Evolutionary conservation across 768 basidiomycete species (phyloP).

Genomic region (Kwoniella mangroviensis): DNA sequence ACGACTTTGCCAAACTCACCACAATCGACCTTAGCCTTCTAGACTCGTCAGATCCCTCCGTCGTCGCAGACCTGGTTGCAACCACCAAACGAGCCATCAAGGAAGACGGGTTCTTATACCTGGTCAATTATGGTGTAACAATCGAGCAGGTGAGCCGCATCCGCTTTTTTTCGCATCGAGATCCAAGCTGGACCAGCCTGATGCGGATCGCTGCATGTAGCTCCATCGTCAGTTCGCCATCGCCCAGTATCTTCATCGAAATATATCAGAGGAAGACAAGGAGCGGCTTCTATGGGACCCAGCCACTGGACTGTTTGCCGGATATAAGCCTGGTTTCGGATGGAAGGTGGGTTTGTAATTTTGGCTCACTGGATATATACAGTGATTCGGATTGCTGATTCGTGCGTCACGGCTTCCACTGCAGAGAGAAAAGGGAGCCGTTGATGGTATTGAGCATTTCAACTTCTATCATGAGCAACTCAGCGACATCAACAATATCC

Average conservation of each 20-base stretch:
- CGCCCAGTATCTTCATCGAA: slow-evolving; percentile 25
- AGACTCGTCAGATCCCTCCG: slow-evolving; percentile 18
- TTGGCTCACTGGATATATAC: not conserved
- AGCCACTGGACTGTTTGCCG: slow-evolving; percentile 22
- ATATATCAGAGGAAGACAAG: slow-evolving; percentile 33
- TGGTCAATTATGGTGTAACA: slow-evolving; percentile 29
- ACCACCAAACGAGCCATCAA: slow-evolving; percentile 23
- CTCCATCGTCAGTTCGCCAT: slow-evolving; percentile 30
- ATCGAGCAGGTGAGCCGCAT: slow-evolving; percentile 16
- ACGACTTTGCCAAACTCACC: slow-evolving; percentile 24
- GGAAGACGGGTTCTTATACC: slow-evolving; percentile 31
- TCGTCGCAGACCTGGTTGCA: slow-evolving; percentile 21
- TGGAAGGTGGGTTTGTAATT: slow-evolving; percentile 23
- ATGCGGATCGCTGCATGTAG: not conserved
- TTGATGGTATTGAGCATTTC: slow-evolving; percentile 27
- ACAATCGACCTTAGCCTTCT: slow-evolving; percentile 30
- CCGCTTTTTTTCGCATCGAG: not conserved
- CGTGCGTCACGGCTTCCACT: not conserved
- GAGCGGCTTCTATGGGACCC: slow-evolving; percentile 23
- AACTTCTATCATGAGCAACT: slow-evolving; percentile 29
- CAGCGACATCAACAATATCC: slow-evolving; percentile 12
- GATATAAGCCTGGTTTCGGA: slow-evolving; percentile 28
- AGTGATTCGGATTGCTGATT: not conserved
- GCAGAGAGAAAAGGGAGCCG: slow-evolving; percentile 23
- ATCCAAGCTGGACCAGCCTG: not conserved